Evolutionary conservation across 148 eudicot species (phyloP), one percentile per base, ranked within the genome.

Genomic region (Gaultheria prostrata): DNA sequence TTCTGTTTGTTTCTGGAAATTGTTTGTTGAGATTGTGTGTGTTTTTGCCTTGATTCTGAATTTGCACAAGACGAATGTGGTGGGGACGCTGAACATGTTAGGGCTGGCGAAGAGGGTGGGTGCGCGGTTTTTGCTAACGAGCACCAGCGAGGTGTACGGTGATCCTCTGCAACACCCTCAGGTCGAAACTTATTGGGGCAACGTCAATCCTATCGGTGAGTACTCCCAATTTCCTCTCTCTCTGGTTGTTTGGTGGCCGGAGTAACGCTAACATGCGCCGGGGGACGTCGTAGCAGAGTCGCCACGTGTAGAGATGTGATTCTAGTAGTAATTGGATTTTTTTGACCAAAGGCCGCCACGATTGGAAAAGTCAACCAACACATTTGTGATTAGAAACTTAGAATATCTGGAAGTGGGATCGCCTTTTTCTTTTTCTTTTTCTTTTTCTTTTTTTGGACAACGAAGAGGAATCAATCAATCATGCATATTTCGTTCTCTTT

Each of bases 131-230:
- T 80, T 96, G 88, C 91, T 96, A 54, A 96, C 99, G 59, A 96
- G 99, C 90, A 96, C 99, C 81, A 96, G 99, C 82, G 99, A 96
- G 89, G 99, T 96, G n/a, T 96, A 96, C 84, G 99, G 99, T 71
- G 99, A 96, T 74, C 99, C 99, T 8, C 86, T 96, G 84, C 93
- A 96, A 80, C 99, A 96, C 83, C 99, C 99, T 61, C 99, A 96
- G 78, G 94, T 91, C 61, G 99, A 96, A 81, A 92, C 98, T 82
- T 96, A 96, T 83, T 96, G 99, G 99, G 99, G 99, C 82, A 96
- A 96, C 83, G 99, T 96, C 82, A 96, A 96, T 83, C 99, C 99
- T 33, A 96, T 96, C 73, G 99, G 99, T 96, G 70, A 3, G 84
- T 87, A n/a, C n/a, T n/a, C n/a, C 45, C 7, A 20, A 51, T 69